A percentile compares a stretch with the other conserved stretches of the same genome.
Evolutionary conservation across 495 filamentous ascomycete genomes (phyloP).

Genomic region (Bacidia gigantensis): DNA sequence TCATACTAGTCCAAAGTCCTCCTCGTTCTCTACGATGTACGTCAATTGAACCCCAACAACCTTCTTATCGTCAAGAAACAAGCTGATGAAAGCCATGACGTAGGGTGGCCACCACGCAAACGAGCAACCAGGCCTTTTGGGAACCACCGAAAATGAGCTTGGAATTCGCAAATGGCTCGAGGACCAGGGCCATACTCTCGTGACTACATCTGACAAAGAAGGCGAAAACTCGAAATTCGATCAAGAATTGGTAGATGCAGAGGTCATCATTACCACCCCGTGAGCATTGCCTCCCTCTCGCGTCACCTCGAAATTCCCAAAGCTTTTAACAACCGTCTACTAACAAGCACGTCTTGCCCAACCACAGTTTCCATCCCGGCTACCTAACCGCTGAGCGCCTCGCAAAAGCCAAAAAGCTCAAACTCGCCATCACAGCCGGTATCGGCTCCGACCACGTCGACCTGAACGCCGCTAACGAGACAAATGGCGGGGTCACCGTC

Average conservation of each 20-base stretch:
- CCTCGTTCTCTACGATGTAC: constrained; percentile 63
- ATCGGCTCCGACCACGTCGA: constrained; percentile 98
- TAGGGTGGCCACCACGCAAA: constrained; percentile 56
- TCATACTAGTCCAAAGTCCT: constrained; percentile 56
- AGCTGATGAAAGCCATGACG: not conserved
- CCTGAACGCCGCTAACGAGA: constrained; percentile 92
- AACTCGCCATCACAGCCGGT: constrained; percentile 90
- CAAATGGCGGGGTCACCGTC: constrained; percentile 94
- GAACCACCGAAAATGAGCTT: constrained; percentile 96
- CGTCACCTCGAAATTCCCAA: not conserved
- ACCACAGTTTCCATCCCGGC: constrained; percentile 85
- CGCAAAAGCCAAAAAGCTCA: constrained; percentile 96
- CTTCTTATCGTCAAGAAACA: not conserved
- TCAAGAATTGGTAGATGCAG: constrained; percentile 86
- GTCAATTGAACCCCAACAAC: constrained; percentile 17
- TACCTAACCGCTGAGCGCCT: constrained; percentile 95
- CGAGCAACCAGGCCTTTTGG: constrained; percentile 73
- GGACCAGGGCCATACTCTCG: constrained; percentile 83
- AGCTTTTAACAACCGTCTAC: not conserved
- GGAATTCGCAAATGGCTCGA: constrained; percentile 94
- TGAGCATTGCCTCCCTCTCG: constrained; percentile 32
- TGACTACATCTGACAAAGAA: constrained; percentile 97
- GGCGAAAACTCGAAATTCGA: constrained; percentile 88
- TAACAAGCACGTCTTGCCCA: constrained; percentile 8
- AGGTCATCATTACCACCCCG: constrained; percentile 99